phyloP scores from a whole-genome alignment of 441 rosid species.

The Sinapis alba region DNA sequence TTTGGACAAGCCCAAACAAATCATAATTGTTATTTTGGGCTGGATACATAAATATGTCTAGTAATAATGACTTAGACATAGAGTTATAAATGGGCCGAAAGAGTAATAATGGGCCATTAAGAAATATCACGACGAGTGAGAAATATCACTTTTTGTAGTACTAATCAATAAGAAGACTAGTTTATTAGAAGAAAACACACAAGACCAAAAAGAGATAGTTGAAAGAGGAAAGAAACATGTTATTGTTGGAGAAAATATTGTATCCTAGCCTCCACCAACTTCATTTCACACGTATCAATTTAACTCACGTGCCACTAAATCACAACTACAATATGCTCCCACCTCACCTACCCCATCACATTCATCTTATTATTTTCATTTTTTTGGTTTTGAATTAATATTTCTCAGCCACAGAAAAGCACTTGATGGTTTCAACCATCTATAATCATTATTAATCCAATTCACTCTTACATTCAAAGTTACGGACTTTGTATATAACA shows the following conservation, averaged over 20 bases:
- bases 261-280: slow-evolving; percentile 26
- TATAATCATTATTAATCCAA: neutral
- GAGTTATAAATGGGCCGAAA: slow-evolving; percentile 3
- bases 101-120: neutral
- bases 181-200: slow-evolving; percentile 20
- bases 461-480: slow-evolving; percentile 6
- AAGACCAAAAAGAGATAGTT: slow-evolving; percentile 23
- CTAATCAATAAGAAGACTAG: neutral
- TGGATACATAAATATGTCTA: neutral
- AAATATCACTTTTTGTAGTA: neutral
- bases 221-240: slow-evolving; percentile 36
- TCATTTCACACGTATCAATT: slow-evolving; percentile 21
- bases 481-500: slow-evolving; percentile 8
- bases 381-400: neutral
- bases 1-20: neutral
- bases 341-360: neutral
- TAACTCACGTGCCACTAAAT: slow-evolving; percentile 25
- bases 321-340: neutral
- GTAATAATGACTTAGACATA: neutral
- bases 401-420: slow-evolving; percentile 30
- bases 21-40: neutral
- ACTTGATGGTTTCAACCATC: slow-evolving; percentile 9
- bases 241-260: neutral
- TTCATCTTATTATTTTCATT: neutral
- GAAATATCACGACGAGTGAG: neutral